These are phyloP conservation scores for Tilletia walkeri DNA, from an alignment of 1,284 basidiomycete genomes.

Conservation along the genomic window DNA sequence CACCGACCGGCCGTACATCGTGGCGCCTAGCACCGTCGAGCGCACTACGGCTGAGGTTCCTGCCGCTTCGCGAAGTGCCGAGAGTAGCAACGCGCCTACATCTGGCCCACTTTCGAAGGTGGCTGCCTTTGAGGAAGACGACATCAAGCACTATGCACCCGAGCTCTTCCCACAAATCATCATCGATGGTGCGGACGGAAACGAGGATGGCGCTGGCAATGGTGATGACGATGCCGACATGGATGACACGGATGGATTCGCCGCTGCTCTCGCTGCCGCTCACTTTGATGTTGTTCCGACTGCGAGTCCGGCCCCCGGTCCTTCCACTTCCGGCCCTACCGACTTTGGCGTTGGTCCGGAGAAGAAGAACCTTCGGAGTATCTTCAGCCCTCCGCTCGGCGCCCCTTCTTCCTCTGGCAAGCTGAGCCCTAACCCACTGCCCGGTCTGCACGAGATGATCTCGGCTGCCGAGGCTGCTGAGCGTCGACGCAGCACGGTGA, in stretches of 20 bases:
- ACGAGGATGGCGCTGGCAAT: neutral
- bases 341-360: neutral
- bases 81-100: too few species aligned
- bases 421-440: neutral
- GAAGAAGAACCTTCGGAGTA: neutral
- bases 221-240: neutral
- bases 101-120: too few species aligned
- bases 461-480: too few species aligned
- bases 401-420: neutral
- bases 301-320: too few species aligned
- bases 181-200: neutral
- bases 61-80: too few species aligned
- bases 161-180: neutral
- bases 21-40: too few species aligned
- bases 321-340: too few species aligned
- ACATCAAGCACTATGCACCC: neutral
- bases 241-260: slow-evolving; percentile 5
- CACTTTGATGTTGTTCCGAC: neutral
- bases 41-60: too few species aligned
- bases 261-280: neutral
- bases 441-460: too few species aligned
- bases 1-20: too few species aligned
- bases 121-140: neutral
- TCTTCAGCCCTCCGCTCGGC: neutral
- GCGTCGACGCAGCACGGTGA: slow-evolving; percentile 1